Evolutionary conservation across 202 grass and related monocot genomes (phyloP), one percentile per base, ranked within the genome.

Genomic region (Carex sylvatica): DNA sequence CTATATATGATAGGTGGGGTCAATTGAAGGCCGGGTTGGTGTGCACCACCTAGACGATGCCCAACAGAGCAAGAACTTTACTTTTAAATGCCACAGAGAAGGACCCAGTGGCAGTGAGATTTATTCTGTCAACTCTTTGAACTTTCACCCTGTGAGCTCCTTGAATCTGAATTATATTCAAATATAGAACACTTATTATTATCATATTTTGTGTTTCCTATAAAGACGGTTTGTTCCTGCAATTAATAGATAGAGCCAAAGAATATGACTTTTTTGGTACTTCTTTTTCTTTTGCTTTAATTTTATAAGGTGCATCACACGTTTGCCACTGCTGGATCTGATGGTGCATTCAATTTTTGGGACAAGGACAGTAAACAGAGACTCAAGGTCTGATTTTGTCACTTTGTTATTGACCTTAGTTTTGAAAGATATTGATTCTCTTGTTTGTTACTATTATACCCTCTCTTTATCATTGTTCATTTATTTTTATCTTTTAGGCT

Each of bases 361-460:
- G 96, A 98, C 73, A 98, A 98, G 66, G 96, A 98, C 74, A 98
- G 96, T 87, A 98, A 98, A 79, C 92, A 95, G 88, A 98, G 92
- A 75, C 87, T 98, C 68, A 98, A 98, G 96, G 96, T 85, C 53
- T 85, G 1, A 63, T 95, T 24, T 58, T 70, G 35, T 80, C 60
- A 46, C 40, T 42, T 56, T 28, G 56, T 86, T 33, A 53, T 26
- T 4, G 77, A 77, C 76, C 68, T 86, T n/a, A 63, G 20, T 78
- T 76, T 9, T 78, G 44, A 35, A 85, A 19, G 56, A 52, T 58
- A 81, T 61, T 65, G 84, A 82, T 20, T 82, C 22, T 67, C 40
- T 31, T 78, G 3, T 0, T 61, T 81, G 65, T 74, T 54, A 51
- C 63, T 60, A 11, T 72, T 35, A 19, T 75, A 46, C 55, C 40